phyloP scores from a whole-genome alignment of 2,329 filamentous ascomycete species.

The Ilyonectria robusta region DNA sequence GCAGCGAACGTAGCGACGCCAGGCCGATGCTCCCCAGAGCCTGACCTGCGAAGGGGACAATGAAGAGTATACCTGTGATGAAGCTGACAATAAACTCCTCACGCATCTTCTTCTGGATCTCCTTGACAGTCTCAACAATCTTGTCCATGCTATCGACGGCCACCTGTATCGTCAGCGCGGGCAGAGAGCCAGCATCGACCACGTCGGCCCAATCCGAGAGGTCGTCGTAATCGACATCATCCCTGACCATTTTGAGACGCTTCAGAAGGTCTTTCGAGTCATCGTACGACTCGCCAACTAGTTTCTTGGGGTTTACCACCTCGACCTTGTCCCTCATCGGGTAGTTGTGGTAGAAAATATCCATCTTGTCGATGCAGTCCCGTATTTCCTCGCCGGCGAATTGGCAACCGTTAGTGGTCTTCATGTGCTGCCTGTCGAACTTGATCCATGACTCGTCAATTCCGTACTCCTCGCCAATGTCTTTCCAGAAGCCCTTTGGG shows the following conservation, averaged over 20 bases:
- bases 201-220: slow-evolving; percentile 16
- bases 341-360: slow-evolving; percentile 34
- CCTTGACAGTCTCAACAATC: no score
- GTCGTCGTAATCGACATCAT: slow-evolving; percentile 3
- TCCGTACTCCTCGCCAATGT: background rate
- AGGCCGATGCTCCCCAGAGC: no score
- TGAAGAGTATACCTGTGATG: no score
- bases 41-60: no score
- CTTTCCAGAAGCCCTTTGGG: no score
- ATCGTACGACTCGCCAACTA: slow-evolving; percentile 36
- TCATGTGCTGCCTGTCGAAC: slow-evolving; percentile 27
- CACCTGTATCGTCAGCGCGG: slow-evolving; percentile 37
- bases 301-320: slow-evolving; percentile 40
- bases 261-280: slow-evolving; percentile 19
- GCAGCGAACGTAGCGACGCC: no score
- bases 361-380: slow-evolving; percentile 20
- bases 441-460: slow-evolving; percentile 32
- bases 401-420: slow-evolving; percentile 29
- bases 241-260: slow-evolving; percentile 16
- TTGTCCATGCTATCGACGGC: no score
- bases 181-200: slow-evolving; percentile 33
- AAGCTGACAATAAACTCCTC: no score
- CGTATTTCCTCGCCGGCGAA: slow-evolving; percentile 21
- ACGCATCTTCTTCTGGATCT: no score
- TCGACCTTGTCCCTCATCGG: slow-evolving; percentile 31